Evolutionary conservation across 2,329 filamentous ascomycete genomes (phyloP).

Genomic region (Colletotrichum plurivorum): DNA sequence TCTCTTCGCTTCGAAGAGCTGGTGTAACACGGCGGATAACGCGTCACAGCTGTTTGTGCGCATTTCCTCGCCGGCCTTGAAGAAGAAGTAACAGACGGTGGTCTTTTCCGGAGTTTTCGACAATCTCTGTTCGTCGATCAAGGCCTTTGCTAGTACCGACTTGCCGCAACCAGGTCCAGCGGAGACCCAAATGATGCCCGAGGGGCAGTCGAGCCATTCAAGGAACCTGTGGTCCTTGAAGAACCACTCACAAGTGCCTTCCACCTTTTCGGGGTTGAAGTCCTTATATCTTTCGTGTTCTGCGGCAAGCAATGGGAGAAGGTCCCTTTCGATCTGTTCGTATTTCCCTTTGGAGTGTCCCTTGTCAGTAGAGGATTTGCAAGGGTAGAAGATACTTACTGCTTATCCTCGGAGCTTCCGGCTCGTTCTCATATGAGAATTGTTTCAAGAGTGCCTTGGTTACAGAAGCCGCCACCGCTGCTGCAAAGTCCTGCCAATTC

Average conservation of each 20-base stretch:
- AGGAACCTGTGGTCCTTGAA: slow-evolving; percentile 45
- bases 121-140: slow-evolving; percentile 48
- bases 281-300: slow-evolving; percentile 48
- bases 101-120: slow-evolving; percentile 41
- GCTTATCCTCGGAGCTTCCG: slow-evolving; percentile 47
- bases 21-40: slow-evolving; percentile 46
- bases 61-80: slow-evolving; percentile 12
- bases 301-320: slow-evolving; percentile 43
- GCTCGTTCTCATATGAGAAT: slow-evolving; percentile 51
- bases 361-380: slow-evolving; percentile 42
- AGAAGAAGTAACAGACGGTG: slow-evolving; percentile 39
- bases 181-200: slow-evolving; percentile 49
- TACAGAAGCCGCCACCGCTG: slow-evolving; percentile 51
- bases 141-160: slow-evolving; percentile 47
- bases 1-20: slow-evolving; percentile 43
- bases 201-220: slow-evolving; percentile 44
- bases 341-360: background rate
- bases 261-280: slow-evolving; percentile 44
- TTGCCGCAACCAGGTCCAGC: slow-evolving; percentile 53
- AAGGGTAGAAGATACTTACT: slow-evolving; percentile 52
- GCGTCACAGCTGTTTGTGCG: slow-evolving; percentile 43
- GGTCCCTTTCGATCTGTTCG: slow-evolving; percentile 31
- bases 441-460: slow-evolving; percentile 46
- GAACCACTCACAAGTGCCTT: slow-evolving; percentile 53
- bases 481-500: slow-evolving; percentile 53